Percentiles rank a stretch among this genome's conserved stretches.
Evolutionary conservation across 768 basidiomycete species (phyloP).

Genomic region (Boletus sensibilis): DNA sequence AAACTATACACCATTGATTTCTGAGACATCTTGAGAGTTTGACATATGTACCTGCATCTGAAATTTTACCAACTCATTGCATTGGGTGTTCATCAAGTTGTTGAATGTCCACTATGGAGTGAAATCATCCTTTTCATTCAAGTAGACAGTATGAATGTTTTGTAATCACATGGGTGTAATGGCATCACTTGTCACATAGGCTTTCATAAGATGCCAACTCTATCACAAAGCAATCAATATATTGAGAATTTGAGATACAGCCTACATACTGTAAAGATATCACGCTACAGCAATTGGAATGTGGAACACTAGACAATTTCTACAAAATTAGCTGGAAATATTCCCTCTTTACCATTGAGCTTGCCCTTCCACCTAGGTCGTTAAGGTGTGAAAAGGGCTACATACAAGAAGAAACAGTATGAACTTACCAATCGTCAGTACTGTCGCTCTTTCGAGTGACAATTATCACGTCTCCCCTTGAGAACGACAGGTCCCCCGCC

Average conservation of each 20-base stretch:
- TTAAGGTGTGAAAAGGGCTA: neutral
- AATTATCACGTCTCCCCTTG: conserved; percentile 70
- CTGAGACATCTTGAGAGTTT: too few relatives aligned
- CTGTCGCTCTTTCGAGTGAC: conserved; percentile 69
- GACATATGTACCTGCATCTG: too few relatives aligned
- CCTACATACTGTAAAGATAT: neutral
- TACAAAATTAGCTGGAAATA: conserved; percentile 86
- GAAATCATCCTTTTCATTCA: too few relatives aligned
- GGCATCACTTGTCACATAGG: too few relatives aligned
- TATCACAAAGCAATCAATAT: neutral
- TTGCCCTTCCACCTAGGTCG: conserved; percentile 74
- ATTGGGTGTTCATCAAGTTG: too few relatives aligned
- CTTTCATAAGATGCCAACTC: too few relatives aligned
- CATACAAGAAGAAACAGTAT: neutral
- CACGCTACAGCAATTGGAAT: neutral
- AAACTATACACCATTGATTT: too few relatives aligned
- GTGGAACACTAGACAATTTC: conserved; percentile 45
- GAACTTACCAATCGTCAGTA: conserved; percentile 67
- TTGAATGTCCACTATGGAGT: too few relatives aligned
- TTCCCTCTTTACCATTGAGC: conserved; percentile 54
- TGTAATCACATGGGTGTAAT: neutral
- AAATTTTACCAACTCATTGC: too few relatives aligned
- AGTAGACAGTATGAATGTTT: too few relatives aligned
- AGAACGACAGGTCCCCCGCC: conserved; percentile 74
- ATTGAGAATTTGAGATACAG: conserved; percentile 5